Conservation (phyloP, 1,139 yeast genomes). For the Geotrichum restrictum region DNA sequence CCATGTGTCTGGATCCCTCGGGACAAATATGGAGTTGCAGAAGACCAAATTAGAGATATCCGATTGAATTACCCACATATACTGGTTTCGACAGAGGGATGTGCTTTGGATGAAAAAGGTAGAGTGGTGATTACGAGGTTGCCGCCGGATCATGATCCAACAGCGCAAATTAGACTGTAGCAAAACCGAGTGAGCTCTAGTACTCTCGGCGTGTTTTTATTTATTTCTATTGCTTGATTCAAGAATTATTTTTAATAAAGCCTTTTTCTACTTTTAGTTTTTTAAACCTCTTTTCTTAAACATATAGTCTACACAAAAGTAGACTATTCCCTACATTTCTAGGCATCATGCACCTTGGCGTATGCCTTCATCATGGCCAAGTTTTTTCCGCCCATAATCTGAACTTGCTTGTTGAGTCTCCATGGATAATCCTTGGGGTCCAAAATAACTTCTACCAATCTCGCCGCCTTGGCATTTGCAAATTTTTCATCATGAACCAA, state of each 20-base stretch:
- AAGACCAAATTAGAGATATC: constrained; percentile 33
- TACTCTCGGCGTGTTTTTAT: neutral
- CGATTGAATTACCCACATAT: constrained; percentile 29
- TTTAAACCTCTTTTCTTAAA: neutral
- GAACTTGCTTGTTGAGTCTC: constrained; percentile 41
- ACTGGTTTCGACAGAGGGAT: constrained; percentile 28
- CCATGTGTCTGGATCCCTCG: constrained; percentile 40
- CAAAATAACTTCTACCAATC: constrained; percentile 56
- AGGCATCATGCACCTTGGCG: constrained; percentile 24
- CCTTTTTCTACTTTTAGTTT: constrained; percentile 3
- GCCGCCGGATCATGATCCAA: constrained; percentile 28
- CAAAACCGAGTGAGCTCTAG: neutral
- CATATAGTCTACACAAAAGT: too few species aligned
- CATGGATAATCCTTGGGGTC: constrained; percentile 61
- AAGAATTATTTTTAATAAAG: neutral
- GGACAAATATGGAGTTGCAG: constrained; percentile 35
- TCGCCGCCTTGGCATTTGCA: constrained; percentile 33
- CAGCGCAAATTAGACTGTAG: constrained; percentile 11
- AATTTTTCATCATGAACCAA: constrained; percentile 41
- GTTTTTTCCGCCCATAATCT: constrained; percentile 31
- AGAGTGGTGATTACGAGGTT: constrained; percentile 22
- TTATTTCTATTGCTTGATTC: neutral
- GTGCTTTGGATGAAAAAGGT: constrained; percentile 22
- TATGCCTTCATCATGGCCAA: constrained; percentile 27
- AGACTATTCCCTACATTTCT: neutral